phyloP scores from a whole-genome alignment of 306 rosid species.

The Lupinus albus region DNA sequence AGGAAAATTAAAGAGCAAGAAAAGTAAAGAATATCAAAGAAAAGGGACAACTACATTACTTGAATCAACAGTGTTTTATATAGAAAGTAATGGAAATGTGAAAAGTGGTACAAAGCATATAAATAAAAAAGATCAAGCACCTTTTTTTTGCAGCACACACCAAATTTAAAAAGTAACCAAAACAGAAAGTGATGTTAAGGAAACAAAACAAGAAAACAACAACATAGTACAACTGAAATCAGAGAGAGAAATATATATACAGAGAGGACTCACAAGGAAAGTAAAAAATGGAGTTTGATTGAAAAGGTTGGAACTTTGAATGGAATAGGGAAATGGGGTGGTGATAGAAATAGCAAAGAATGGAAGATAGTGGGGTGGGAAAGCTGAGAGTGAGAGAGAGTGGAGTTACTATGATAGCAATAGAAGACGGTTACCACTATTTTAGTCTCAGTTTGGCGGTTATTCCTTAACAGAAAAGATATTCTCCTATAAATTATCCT shows the following conservation, averaged over 20 bases:
- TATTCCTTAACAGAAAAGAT: too few relatives aligned
- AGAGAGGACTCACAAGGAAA: slow-evolving; percentile 20
- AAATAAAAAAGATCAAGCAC: slow-evolving; percentile 30
- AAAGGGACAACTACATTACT: slow-evolving; percentile 35
- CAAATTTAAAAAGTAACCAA: background rate
- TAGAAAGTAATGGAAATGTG: slow-evolving; percentile 19
- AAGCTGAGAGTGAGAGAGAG: background rate
- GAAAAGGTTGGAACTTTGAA: slow-evolving; percentile 30
- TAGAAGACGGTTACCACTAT: slow-evolving; percentile 35
- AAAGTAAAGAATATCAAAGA: slow-evolving; percentile 50
- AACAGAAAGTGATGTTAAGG: slow-evolving; percentile 28
- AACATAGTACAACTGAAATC: background rate
- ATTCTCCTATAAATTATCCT: too few relatives aligned
- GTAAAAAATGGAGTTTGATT: slow-evolving; percentile 34
- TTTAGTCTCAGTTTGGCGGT: slow-evolving; percentile 29
- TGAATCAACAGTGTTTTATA: slow-evolving; percentile 31
- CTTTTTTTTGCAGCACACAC: slow-evolving; percentile 18
- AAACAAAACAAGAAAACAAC: slow-evolving; percentile 15
- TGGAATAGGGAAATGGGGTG: background rate
- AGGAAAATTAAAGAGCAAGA: slow-evolving; percentile 34
- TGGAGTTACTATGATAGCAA: background rate
- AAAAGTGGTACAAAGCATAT: slow-evolving; percentile 29
- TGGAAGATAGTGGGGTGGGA: background rate
- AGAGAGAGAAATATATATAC: background rate
- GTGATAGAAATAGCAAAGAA: background rate